Evolutionary conservation across 805 yeast species (phyloP).

Genomic region (Torulaspora microellipsoides): DNA sequence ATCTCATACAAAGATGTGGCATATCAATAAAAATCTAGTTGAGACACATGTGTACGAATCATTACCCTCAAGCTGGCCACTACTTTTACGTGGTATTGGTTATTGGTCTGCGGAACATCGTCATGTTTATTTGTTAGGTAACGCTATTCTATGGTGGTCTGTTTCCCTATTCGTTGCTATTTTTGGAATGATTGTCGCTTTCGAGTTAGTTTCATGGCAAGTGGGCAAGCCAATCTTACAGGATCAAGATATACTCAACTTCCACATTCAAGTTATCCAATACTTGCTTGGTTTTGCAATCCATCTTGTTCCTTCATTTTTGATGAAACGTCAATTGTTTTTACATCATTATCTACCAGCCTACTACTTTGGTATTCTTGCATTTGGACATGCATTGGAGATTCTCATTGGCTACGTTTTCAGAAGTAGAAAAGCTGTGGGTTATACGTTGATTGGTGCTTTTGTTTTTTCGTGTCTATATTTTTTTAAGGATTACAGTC

Average conservation of each 20-base stretch:
- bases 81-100: conserved; percentile 70
- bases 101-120: conserved; percentile 57
- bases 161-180: conserved; percentile 49
- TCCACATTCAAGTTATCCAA: conserved; percentile 56
- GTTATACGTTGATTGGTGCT: conserved; percentile 42
- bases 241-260: conserved; percentile 55
- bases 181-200: conserved; percentile 43
- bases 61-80: conserved; percentile 69
- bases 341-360: conserved; percentile 94
- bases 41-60: conserved; percentile 70
- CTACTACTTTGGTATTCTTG: conserved; percentile 77
- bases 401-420: conserved; percentile 43
- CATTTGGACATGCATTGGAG: conserved; percentile 65
- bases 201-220: conserved; percentile 60
- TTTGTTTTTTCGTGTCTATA: conserved; percentile 48
- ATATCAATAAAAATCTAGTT: conserved; percentile 62
- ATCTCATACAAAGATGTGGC: conserved; percentile 73
- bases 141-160: conserved; percentile 78
- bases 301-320: conserved; percentile 70
- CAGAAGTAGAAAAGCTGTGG: conserved; percentile 40
- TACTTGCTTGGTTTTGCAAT: conserved; percentile 66
- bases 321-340: conserved; percentile 92
- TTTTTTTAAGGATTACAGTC: conserved; percentile 58
- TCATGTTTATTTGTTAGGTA: conserved; percentile 70
- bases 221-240: conserved; percentile 46